phyloP scores from a whole-genome alignment of 345 rosid genomes.

The Diplotaxis tenuifolia region DNA sequence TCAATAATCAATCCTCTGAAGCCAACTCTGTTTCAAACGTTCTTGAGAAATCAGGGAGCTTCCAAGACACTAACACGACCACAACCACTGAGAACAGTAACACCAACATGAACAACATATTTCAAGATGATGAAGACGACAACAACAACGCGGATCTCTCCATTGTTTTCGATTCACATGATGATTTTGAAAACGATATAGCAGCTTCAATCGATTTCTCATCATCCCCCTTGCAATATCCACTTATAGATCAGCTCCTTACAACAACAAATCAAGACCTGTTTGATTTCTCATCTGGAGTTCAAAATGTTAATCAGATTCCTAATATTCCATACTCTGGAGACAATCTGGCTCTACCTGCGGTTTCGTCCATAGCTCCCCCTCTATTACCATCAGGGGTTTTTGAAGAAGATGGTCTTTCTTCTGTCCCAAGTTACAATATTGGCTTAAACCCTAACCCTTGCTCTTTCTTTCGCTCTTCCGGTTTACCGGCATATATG shows the following conservation, averaged over 20 bases:
- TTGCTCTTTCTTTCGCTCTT: constrained; percentile 35
- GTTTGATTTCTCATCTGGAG: constrained; percentile 56
- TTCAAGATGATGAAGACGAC: constrained; percentile 29
- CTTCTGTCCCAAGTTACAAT: constrained; percentile 67
- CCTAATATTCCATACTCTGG: constrained; percentile 18
- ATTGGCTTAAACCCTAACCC: constrained; percentile 57
- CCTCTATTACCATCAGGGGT: constrained; percentile 39
- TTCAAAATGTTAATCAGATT: constrained; percentile 33
- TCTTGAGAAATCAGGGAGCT: constrained; percentile 34
- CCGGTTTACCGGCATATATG: constrained; percentile 46
- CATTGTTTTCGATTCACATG: constrained; percentile 55
- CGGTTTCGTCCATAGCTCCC: constrained; percentile 13
- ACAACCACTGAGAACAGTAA: constrained; percentile 33
- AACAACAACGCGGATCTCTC: constrained; percentile 46
- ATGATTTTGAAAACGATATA: constrained; percentile 72
- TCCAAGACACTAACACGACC: constrained; percentile 41
- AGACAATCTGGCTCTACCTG: constrained; percentile 18
- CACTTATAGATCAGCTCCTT: constrained; percentile 45
- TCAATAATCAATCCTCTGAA: constrained; percentile 56
- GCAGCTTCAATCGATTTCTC: constrained; percentile 85
- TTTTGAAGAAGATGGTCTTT: constrained; percentile 72
- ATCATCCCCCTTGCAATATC: constrained; percentile 50
- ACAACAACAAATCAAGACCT: constrained; percentile 44
- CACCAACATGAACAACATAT: constrained; percentile 30
- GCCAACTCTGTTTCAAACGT: constrained; percentile 50